Evolutionary conservation across 352 stramenopile species (phyloP).

Genomic region (Lagenidium giganteum): DNA sequence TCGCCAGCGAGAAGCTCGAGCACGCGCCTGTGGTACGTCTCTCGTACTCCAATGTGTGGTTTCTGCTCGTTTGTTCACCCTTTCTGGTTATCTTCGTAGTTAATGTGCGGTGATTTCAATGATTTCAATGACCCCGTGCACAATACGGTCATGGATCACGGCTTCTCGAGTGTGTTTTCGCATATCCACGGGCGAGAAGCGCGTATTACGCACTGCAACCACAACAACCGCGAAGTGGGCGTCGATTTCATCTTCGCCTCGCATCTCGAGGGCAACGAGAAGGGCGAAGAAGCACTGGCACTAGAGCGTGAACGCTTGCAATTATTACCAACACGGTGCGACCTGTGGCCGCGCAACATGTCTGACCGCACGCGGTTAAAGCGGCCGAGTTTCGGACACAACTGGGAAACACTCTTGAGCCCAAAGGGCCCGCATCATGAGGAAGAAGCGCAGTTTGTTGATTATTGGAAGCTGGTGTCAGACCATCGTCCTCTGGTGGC

Average conservation of each 20-base stretch:
- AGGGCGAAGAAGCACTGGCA: neutral
- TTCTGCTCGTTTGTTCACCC: neutral
- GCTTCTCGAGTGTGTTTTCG: slow-evolving; percentile 71
- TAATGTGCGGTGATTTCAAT: slow-evolving; percentile 85
- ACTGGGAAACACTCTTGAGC: slow-evolving; percentile 44
- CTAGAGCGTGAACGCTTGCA: slow-evolving; percentile 27
- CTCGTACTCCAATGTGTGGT: no score
- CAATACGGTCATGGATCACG: slow-evolving; percentile 60
- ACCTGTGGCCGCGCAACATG: slow-evolving; percentile 59
- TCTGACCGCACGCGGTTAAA: slow-evolving; percentile 67
- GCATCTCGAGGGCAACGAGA: slow-evolving; percentile 21
- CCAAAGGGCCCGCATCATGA: slow-evolving; percentile 34
- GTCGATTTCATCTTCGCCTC: slow-evolving; percentile 85
- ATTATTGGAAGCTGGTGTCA: slow-evolving; percentile 83
- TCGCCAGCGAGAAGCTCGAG: slow-evolving; percentile 49
- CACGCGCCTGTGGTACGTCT: slow-evolving; percentile 55
- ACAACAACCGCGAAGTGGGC: slow-evolving; percentile 85
- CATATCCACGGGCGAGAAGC: slow-evolving; percentile 73
- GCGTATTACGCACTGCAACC: slow-evolving; percentile 84
- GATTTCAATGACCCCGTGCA: slow-evolving; percentile 83
- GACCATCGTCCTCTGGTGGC: slow-evolving; percentile 65
- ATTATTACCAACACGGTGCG: slow-evolving; percentile 45
- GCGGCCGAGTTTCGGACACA: slow-evolving; percentile 66
- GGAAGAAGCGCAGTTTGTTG: slow-evolving; percentile 52
- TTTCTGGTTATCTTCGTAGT: slow-evolving; percentile 3